phyloP scores from a whole-genome alignment of 306 rosid genomes.

The Dryas octopetala region DNA sequence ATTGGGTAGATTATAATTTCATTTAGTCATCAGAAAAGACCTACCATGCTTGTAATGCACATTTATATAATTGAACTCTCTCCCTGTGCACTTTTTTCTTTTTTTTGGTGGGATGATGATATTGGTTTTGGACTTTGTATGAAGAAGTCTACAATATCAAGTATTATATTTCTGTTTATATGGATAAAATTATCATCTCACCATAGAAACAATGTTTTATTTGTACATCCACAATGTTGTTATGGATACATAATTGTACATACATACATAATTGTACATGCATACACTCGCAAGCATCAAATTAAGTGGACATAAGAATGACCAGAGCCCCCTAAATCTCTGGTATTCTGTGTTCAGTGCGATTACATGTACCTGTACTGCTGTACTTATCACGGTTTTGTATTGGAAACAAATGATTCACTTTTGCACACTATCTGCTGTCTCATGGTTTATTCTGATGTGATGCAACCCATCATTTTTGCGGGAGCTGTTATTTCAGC shows the following conservation, averaged over 20 bases:
- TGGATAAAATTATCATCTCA: background rate
- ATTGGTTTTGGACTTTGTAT: background rate
- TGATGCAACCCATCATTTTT: background rate
- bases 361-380: background rate
- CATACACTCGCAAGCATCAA: background rate
- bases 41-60: background rate
- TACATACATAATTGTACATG: background rate
- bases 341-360: background rate
- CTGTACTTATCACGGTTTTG: background rate
- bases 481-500: background rate
- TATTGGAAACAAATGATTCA: background rate
- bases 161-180: background rate
- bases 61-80: background rate
- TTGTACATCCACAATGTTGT: background rate
- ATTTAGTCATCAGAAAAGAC: background rate
- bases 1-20: background rate
- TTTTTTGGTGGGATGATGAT: background rate
- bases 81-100: background rate
- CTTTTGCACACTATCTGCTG: background rate
- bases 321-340: background rate
- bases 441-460: background rate
- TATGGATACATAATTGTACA: background rate
- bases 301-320: background rate
- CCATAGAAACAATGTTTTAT: background rate
- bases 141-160: background rate